These are phyloP conservation scores for Rehmannia glutinosa DNA, from an alignment of 257 asterid genomes.

Conservation along the genomic window DNA sequence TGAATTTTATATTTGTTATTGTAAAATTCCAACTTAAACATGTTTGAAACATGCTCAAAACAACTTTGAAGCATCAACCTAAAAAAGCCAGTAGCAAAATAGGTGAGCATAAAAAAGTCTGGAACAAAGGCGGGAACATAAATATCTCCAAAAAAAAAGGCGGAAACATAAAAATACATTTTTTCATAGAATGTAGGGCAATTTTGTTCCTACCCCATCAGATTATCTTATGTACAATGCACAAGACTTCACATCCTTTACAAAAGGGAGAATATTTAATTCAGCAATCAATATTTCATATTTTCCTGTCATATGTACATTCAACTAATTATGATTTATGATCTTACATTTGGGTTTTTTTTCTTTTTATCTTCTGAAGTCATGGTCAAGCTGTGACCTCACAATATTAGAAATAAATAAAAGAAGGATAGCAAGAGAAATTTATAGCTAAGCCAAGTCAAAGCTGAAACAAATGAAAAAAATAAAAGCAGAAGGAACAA, in stretches of 20 bases:
- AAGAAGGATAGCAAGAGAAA: not conserved
- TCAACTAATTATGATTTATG: conserved; percentile 18
- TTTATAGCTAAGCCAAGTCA: conserved; percentile 9
- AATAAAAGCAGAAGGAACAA: not conserved
- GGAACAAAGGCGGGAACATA: no score
- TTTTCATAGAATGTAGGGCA: no score
- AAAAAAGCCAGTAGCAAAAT: no score
- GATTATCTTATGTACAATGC: not conserved
- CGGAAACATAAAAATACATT: no score
- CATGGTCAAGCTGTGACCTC: conserved; percentile 18
- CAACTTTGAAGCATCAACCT: no score
- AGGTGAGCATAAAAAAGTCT: no score
- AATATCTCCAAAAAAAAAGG: no score
- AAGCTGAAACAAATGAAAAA: conserved; percentile 1
- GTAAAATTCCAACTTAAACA: no score
- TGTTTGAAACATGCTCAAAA: no score
- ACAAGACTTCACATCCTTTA: not conserved
- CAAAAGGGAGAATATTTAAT: not conserved
- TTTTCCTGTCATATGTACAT: conserved; percentile 23
- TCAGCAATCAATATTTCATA: conserved; percentile 9
- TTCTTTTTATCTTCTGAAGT: conserved; percentile 2
- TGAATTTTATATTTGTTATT: no score
- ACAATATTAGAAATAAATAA: conserved; percentile 3
- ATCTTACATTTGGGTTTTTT: conserved; percentile 18
- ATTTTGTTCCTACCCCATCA: no score